phyloP scores from a whole-genome alignment of 768 basidiomycete species.

The Leccinum fibrillosum region DNA sequence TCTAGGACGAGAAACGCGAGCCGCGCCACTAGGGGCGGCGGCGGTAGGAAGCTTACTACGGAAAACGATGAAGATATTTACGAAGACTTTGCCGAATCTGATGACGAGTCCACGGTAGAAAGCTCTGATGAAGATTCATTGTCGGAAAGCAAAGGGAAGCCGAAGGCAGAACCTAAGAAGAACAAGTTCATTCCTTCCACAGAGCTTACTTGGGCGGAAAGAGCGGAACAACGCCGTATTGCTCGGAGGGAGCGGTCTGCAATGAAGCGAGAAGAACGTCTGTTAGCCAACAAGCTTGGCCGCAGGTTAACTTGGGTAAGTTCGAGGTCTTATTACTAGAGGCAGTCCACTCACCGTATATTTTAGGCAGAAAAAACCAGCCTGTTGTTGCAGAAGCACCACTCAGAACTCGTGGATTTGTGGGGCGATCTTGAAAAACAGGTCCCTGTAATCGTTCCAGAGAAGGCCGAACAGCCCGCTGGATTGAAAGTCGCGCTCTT shows the following conservation, averaged over 20 bases:
- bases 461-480: slow-evolving; percentile 72
- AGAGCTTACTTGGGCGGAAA: slow-evolving; percentile 11
- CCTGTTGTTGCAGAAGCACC: slow-evolving; percentile 60
- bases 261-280: slow-evolving; percentile 46
- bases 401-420: slow-evolving; percentile 76
- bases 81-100: not conserved
- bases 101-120: slow-evolving; percentile 8
- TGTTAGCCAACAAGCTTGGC: slow-evolving; percentile 56
- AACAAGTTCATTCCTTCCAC: slow-evolving; percentile 2
- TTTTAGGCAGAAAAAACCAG: slow-evolving; percentile 68
- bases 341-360: slow-evolving; percentile 1
- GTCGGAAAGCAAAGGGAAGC: slow-evolving; percentile 34
- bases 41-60: slow-evolving; percentile 11
- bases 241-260: slow-evolving; percentile 24
- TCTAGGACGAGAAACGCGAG: slow-evolving; percentile 39
- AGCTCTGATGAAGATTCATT: slow-evolving; percentile 11
- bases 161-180: slow-evolving; percentile 25
- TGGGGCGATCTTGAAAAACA: slow-evolving; percentile 83
- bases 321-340: slow-evolving; percentile 11
- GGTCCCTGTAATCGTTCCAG: slow-evolving; percentile 58
- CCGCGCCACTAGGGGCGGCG: slow-evolving; percentile 38
- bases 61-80: slow-evolving; percentile 14
- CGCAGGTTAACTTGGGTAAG: slow-evolving; percentile 71
- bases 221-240: slow-evolving; percentile 9
- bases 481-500: slow-evolving; percentile 83